These are phyloP conservation scores for Wickerhamiella occidentalis DNA, from an alignment of 805 yeast species.

Conservation along the genomic window DNA sequence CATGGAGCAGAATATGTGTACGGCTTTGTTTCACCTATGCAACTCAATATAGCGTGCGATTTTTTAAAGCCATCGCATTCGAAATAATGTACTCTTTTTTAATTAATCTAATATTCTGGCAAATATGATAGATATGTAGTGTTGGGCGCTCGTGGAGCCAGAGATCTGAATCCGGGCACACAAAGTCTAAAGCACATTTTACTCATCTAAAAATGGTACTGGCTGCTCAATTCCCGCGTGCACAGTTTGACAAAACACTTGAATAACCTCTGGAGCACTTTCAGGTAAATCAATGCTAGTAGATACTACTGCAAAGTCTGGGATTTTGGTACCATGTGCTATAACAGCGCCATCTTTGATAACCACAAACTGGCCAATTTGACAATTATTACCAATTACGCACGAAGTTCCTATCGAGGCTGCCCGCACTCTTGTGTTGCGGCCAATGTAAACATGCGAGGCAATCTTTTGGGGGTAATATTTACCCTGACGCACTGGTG, in stretches of 20 bases:
- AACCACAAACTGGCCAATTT: slow-evolving; percentile 28
- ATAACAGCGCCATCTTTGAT: slow-evolving; percentile 31
- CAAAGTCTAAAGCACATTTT: too few species aligned
- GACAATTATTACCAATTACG: slow-evolving; percentile 27
- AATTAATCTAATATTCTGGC: not conserved
- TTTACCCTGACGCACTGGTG: slow-evolving; percentile 23
- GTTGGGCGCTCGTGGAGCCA: too few species aligned
- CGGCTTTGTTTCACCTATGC: not conserved
- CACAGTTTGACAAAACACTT: slow-evolving; percentile 23
- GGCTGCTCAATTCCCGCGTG: slow-evolving; percentile 22
- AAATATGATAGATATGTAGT: too few species aligned
- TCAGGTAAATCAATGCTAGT: slow-evolving; percentile 29
- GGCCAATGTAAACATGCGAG: slow-evolving; percentile 29
- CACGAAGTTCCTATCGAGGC: slow-evolving; percentile 32
- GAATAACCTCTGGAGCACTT: slow-evolving; percentile 24
- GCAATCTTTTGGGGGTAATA: slow-evolving; percentile 31
- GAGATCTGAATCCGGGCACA: too few species aligned
- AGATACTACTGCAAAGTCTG: slow-evolving; percentile 29
- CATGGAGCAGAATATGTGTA: not conserved
- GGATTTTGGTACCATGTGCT: slow-evolving; percentile 25
- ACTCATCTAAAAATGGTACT: slow-evolving; percentile 13
- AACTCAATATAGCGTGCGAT: not conserved
- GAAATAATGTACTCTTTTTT: not conserved
- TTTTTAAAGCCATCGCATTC: not conserved
- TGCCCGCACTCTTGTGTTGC: slow-evolving; percentile 25